A percentile compares a stretch with the other conserved stretches of the same genome.
Conservation (phyloP, 306 rosid genomes). For the Pyrus bretschneideri region DNA sequence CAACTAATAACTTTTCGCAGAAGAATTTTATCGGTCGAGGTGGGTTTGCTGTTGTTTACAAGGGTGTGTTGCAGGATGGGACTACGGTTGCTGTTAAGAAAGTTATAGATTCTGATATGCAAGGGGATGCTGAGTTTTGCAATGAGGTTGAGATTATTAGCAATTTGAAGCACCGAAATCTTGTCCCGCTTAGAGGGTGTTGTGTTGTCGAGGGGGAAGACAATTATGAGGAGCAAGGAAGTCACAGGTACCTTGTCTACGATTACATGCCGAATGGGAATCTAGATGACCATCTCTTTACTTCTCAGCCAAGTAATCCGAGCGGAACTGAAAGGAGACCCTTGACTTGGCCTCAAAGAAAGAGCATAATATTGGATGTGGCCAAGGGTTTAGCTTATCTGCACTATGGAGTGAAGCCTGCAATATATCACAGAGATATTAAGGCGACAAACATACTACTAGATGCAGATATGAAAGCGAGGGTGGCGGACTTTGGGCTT, state of each 20-base stretch:
- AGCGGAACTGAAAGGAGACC: slow-evolving; percentile 27
- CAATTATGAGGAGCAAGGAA: slow-evolving; percentile 34
- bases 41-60: slow-evolving; percentile 83
- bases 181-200: slow-evolving; percentile 88
- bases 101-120: slow-evolving; percentile 74
- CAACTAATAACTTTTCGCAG: slow-evolving; percentile 63
- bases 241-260: slow-evolving; percentile 73
- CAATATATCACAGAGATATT: slow-evolving; percentile 87
- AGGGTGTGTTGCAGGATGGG: slow-evolving; percentile 67
- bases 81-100: slow-evolving; percentile 75
- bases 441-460: slow-evolving; percentile 88
- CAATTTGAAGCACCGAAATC: slow-evolving; percentile 81
- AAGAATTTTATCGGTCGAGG: slow-evolving; percentile 86
- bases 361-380: slow-evolving; percentile 80
- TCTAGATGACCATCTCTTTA: slow-evolving; percentile 66
- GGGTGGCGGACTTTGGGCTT: slow-evolving; percentile 96
- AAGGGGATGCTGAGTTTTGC: slow-evolving; percentile 79
- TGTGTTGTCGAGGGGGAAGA: slow-evolving; percentile 64
- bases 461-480: slow-evolving; percentile 79
- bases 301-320: slow-evolving; percentile 6
- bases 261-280: slow-evolving; percentile 97
- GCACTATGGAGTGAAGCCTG: slow-evolving; percentile 93
- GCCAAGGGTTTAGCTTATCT: slow-evolving; percentile 83
- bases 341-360: slow-evolving; percentile 93
- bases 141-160: slow-evolving; percentile 96